These are phyloP conservation scores for Phaeoacremonium minimum DNA, from an alignment of 2,329 filamentous ascomycete species.

Conservation along the genomic window DNA sequence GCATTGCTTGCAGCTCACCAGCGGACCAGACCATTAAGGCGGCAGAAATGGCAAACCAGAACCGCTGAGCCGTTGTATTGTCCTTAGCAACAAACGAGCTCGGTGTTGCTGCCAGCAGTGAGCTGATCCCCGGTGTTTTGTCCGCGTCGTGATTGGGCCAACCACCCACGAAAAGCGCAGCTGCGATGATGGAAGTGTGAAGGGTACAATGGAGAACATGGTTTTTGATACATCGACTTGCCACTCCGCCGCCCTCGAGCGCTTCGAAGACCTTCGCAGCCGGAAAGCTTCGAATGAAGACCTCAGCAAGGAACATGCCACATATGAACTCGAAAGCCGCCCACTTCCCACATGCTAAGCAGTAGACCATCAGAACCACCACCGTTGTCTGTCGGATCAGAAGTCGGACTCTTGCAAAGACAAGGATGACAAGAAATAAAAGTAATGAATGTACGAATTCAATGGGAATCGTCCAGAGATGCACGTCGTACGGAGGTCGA, in stretches of 20 bases:
- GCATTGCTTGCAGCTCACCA: conserved; percentile 27
- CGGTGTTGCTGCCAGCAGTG: conserved; percentile 24
- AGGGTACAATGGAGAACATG: conserved; percentile 10
- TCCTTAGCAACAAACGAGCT: conserved; percentile 24
- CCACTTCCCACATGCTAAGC: conserved; percentile 31
- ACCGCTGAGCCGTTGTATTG: conserved; percentile 25
- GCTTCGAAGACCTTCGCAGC: conserved; percentile 8
- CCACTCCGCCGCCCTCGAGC: conserved; percentile 3
- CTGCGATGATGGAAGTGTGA: conserved; percentile 19
- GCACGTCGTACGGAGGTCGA: conserved; percentile 32
- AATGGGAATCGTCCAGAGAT: conserved; percentile 45
- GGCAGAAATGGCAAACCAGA: conserved; percentile 30
- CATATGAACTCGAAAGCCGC: conserved; percentile 40
- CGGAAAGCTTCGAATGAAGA: conserved; percentile 28
- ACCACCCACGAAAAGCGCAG: conserved; percentile 29
- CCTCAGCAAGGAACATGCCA: conserved; percentile 40
- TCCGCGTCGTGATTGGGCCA: conserved; percentile 32
- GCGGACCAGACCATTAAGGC: conserved; percentile 30
- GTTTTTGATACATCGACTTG: conserved; percentile 7
- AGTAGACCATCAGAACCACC: conserved; percentile 30
- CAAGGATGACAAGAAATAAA: conserved; percentile 33
- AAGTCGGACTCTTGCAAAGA: conserved; percentile 26
- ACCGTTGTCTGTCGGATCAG: conserved; percentile 22
- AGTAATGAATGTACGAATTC: conserved; percentile 41
- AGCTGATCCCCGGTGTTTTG: conserved; percentile 25